Conservation (phyloP, 73 alveolate species). For the Tetrahymena malaccensis region DNA sequence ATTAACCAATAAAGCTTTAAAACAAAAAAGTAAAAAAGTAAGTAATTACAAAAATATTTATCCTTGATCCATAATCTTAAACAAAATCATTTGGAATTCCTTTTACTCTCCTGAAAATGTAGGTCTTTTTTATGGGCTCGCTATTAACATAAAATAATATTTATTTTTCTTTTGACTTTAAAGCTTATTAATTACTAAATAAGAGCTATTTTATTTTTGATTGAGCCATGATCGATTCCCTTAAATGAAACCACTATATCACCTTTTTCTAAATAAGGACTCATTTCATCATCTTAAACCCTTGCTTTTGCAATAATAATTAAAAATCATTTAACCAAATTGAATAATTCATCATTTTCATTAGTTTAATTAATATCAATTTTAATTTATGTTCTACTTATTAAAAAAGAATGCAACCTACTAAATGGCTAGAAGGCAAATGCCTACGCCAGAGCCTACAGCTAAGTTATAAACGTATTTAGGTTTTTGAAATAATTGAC, state of each 20-base stretch:
- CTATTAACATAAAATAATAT: not conserved
- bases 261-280: not conserved
- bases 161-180: not conserved
- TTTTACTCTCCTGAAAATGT: not conserved
- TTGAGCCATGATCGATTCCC: not conserved
- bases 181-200: not conserved
- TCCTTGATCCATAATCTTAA: not conserved
- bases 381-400: not conserved
- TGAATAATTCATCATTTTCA: not conserved
- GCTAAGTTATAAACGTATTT: not conserved
- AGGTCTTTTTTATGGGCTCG: not conserved
- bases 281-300: not conserved
- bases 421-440: not conserved
- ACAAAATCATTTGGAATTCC: not conserved
- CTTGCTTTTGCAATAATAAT: not conserved
- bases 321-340: not conserved
- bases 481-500: not conserved
- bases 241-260: not conserved
- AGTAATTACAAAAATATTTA: not conserved
- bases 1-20: not conserved
- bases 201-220: not conserved
- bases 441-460: not conserved
- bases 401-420: not conserved
- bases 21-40: not conserved
- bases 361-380: not conserved